A percentile compares a stretch with the other conserved stretches of the same genome.
phyloP scores from a whole-genome alignment of 1,284 basidiomycete genomes.

The Porodaedalea pini region DNA sequence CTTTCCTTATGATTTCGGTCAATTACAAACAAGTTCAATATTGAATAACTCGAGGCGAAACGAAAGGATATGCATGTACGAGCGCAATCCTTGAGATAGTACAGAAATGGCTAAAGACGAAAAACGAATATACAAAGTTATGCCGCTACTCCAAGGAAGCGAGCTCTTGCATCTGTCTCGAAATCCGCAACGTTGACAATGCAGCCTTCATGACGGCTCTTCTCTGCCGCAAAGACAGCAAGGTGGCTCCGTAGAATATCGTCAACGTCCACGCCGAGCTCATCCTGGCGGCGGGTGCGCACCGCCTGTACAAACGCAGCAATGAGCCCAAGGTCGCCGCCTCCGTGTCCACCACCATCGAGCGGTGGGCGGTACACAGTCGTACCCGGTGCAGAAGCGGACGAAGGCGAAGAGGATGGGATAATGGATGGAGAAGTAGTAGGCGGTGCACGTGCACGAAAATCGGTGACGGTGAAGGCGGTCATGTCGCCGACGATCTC shows the following conservation, averaged over 20 bases:
- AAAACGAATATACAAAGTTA: no score
- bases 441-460: constrained; percentile 45
- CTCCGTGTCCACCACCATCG: constrained; percentile 73
- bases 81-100: no score
- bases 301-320: constrained; percentile 73
- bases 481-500: constrained; percentile 82
- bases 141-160: background rate
- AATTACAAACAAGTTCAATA: no score
- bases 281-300: constrained; percentile 51
- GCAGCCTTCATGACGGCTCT: constrained; percentile 60
- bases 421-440: background rate
- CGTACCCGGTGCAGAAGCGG: constrained; percentile 25
- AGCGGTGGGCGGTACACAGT: constrained; percentile 47
- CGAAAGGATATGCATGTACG: background rate
- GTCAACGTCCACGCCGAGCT: constrained; percentile 61
- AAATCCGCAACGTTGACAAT: constrained; percentile 66
- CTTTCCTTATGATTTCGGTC: no score
- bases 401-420: background rate
- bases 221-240: constrained; percentile 82
- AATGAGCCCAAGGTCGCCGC: constrained; percentile 75
- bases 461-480: constrained; percentile 74
- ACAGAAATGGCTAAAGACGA: no score
- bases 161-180: constrained; percentile 43
- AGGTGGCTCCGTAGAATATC: constrained; percentile 77
- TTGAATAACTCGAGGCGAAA: background rate